Conservation (phyloP, 352 stramenopile genomes). For the Globisporangium megalacanthum region DNA sequence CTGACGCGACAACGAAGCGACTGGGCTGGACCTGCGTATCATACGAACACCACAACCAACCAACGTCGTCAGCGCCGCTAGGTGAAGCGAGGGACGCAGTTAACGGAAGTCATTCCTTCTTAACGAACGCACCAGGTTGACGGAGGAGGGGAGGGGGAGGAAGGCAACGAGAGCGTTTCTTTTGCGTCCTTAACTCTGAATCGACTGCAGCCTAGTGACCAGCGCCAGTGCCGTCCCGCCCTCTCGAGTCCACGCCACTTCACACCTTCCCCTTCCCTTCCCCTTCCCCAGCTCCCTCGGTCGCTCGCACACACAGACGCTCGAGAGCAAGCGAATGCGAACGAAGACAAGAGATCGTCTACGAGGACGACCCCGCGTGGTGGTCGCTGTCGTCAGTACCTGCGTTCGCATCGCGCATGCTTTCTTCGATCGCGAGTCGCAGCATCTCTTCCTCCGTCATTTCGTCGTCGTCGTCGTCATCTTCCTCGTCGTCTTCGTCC, state of each 20-base stretch:
- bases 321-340: no score
- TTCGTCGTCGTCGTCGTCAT: constrained; percentile 77
- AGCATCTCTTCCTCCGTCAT: constrained; percentile 86
- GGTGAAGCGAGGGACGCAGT: background rate
- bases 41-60: background rate
- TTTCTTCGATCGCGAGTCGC: constrained; percentile 82
- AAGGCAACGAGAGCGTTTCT: background rate
- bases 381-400: constrained; percentile 39
- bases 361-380: constrained; percentile 39
- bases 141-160: background rate
- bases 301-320: background rate
- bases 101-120: background rate
- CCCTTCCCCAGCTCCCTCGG: background rate
- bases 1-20: no score
- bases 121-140: background rate
- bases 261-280: background rate
- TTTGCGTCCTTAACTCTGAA: constrained; percentile 6
- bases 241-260: background rate
- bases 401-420: constrained; percentile 77
- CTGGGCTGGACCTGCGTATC: background rate
- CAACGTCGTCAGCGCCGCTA: background rate
- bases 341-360: constrained; percentile 7
- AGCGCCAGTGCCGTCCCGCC: background rate
- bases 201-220: no score
- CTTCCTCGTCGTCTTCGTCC: constrained; percentile 52